phyloP scores from a whole-genome alignment of 352 stramenopile species.

The Pythium folliculosum region DNA sequence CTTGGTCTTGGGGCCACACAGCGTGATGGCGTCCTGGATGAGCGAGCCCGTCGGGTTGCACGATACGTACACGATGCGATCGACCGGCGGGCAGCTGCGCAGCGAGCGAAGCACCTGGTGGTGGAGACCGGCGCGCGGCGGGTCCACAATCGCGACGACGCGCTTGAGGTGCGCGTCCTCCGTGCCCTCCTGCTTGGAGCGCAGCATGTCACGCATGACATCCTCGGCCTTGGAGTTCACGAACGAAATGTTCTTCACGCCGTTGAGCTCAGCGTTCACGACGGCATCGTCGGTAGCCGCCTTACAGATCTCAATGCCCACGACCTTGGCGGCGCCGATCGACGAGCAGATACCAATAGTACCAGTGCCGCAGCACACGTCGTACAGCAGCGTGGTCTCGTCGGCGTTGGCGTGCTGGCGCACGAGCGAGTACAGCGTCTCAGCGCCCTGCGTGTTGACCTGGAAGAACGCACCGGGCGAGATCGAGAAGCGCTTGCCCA shows the following conservation, averaged over 20 bases:
- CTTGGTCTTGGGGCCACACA: slow-evolving; percentile 95
- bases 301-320: slow-evolving; percentile 90
- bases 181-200: slow-evolving; percentile 54
- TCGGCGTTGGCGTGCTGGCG: slow-evolving; percentile 80
- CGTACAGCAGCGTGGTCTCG: slow-evolving; percentile 91
- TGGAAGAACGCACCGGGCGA: slow-evolving; percentile 95
- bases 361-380: slow-evolving; percentile 98
- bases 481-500: slow-evolving; percentile 90
- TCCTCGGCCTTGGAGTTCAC: slow-evolving; percentile 92
- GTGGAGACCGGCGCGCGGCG: slow-evolving; percentile 95
- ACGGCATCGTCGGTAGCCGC: slow-evolving; percentile 89
- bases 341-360: slow-evolving; percentile 97
- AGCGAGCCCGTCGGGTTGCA: slow-evolving; percentile 98
- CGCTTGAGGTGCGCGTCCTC: slow-evolving; percentile 57
- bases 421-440: slow-evolving; percentile 96
- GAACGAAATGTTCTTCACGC: slow-evolving; percentile 88
- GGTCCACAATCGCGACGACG: slow-evolving; percentile 97
- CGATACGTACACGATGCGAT: slow-evolving; percentile 96
- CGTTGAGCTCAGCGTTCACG: slow-evolving; percentile 85
- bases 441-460: slow-evolving; percentile 95
- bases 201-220: slow-evolving; percentile 85
- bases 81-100: slow-evolving; percentile 76
- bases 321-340: slow-evolving; percentile 70
- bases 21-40: slow-evolving; percentile 80
- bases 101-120: slow-evolving; percentile 88